A percentile compares a stretch with the other conserved stretches of the same genome.
Evolutionary conservation across 1,139 yeast genomes (phyloP).

Genomic region (Saccharomycopsis hybrid): DNA sequence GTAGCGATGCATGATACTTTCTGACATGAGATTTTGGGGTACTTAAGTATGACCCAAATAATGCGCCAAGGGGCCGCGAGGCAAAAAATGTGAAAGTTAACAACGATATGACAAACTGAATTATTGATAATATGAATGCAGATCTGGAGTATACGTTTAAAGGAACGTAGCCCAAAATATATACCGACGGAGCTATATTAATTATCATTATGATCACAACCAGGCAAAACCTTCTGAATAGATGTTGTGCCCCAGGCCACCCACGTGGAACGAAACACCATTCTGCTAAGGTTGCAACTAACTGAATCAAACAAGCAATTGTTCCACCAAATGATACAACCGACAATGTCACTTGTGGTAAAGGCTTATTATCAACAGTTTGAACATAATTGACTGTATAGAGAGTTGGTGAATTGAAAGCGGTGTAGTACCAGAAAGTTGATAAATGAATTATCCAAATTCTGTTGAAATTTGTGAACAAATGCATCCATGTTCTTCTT

Average conservation of each 20-base stretch:
- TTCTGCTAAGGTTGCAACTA: constrained; percentile 41
- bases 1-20: constrained; percentile 47
- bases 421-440: constrained; percentile 53
- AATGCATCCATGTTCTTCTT: constrained; percentile 54
- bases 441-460: constrained; percentile 58
- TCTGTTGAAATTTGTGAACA: constrained; percentile 49
- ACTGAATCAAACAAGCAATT: constrained; percentile 38
- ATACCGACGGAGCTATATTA: constrained; percentile 38
- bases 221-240: constrained; percentile 32
- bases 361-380: constrained; percentile 42
- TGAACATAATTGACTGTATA: constrained; percentile 46
- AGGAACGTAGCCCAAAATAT: constrained; percentile 37
- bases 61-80: constrained; percentile 38
- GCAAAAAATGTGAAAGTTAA: constrained; percentile 40
- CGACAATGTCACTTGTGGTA: constrained; percentile 39
- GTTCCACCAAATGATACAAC: constrained; percentile 48
- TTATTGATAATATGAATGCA: constrained; percentile 35
- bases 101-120: constrained; percentile 42
- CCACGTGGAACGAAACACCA: constrained; percentile 44
- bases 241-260: constrained; percentile 49
- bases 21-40: constrained; percentile 40
- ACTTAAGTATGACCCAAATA: constrained; percentile 34
- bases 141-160: constrained; percentile 30
- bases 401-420: constrained; percentile 47
- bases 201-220: constrained; percentile 30